phyloP scores from a whole-genome alignment of 164 flowering plant genomes.

The Annona cherimola region DNA sequence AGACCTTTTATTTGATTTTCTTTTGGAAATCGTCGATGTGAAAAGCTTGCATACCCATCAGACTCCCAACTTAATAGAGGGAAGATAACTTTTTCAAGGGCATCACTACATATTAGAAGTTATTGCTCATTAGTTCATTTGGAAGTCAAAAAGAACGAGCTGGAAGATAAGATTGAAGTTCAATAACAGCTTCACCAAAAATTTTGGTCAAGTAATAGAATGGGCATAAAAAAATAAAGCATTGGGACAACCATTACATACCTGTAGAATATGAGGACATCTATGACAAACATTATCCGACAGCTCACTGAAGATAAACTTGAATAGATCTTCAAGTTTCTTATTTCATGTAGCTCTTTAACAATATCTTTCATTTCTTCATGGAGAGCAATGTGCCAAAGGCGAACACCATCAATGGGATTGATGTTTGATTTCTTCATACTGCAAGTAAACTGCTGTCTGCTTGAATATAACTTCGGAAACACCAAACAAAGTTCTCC shows the following conservation, averaged over 20 bases:
- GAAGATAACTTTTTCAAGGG: conserved; percentile 45
- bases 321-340: conserved; percentile 28
- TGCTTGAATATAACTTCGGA: conserved; percentile 16
- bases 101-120: conserved; percentile 42
- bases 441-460: conserved; percentile 13
- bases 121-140: not conserved
- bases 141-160: not conserved
- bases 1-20: conserved; percentile 39
- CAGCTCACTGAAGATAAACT: conserved; percentile 32
- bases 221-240: conserved; percentile 3
- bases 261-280: conserved; percentile 67
- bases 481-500: conserved; percentile 19
- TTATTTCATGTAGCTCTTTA: conserved; percentile 36
- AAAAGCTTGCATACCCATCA: conserved; percentile 11
- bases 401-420: conserved; percentile 41
- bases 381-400: conserved; percentile 57
- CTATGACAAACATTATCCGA: conserved; percentile 56
- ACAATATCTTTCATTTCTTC: conserved; percentile 47
- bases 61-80: conserved; percentile 36
- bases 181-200: conserved; percentile 3
- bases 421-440: conserved; percentile 1
- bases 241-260: conserved; percentile 23
- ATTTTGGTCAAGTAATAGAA: conserved; percentile 6
- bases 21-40: conserved; percentile 23
- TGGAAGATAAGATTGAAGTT: conserved; percentile 4